A percentile compares a stretch with the other conserved stretches of the same genome.
Conservation (phyloP, 495 filamentous ascomycete species). For the Mytilinidion resinicola region DNA sequence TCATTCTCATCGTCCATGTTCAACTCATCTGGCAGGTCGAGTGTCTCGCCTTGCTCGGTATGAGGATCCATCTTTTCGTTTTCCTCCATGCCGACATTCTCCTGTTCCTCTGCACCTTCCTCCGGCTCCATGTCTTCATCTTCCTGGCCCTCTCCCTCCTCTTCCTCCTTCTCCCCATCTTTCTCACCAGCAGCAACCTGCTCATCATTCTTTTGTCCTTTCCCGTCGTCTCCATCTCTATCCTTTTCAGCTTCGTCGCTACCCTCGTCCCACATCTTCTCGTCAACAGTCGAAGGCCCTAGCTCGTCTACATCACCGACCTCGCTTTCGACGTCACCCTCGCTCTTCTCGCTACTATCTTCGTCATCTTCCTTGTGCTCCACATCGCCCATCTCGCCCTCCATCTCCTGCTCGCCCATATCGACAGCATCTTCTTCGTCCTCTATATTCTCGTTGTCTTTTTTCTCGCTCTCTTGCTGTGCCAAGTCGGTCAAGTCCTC, state of each 20-base stretch:
- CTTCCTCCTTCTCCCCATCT: slow-evolving; percentile 41
- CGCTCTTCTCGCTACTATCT: slow-evolving; percentile 44
- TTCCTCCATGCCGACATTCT: slow-evolving; percentile 53
- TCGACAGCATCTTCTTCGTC: slow-evolving; percentile 77
- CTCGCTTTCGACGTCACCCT: slow-evolving; percentile 78
- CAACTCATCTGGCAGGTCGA: slow-evolving; percentile 65
- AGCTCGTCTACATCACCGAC: slow-evolving; percentile 82
- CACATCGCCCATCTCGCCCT: slow-evolving; percentile 67
- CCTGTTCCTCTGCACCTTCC: slow-evolving; percentile 52
- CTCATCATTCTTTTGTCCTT: slow-evolving; percentile 42
- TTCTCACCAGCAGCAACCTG: slow-evolving; percentile 36
- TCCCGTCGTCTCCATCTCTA: slow-evolving; percentile 55
- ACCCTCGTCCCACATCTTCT: slow-evolving; percentile 94
- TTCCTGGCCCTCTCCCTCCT: slow-evolving; percentile 44
- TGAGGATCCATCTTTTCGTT: slow-evolving; percentile 63
- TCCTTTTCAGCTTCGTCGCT: slow-evolving; percentile 75
- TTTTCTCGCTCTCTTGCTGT: slow-evolving; percentile 49
- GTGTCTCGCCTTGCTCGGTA: slow-evolving; percentile 61
- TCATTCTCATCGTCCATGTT: slow-evolving; percentile 52
- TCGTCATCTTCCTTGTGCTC: slow-evolving; percentile 50
- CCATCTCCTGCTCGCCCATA: slow-evolving; percentile 86
- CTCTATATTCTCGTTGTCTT: slow-evolving; percentile 42
- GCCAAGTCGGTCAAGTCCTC: slow-evolving; percentile 91
- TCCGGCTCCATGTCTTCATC: slow-evolving; percentile 49
- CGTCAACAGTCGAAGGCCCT: slow-evolving; percentile 82